phyloP scores from a whole-genome alignment of 2,329 filamentous ascomycete genomes.

The Colletotrichum sp. region DNA sequence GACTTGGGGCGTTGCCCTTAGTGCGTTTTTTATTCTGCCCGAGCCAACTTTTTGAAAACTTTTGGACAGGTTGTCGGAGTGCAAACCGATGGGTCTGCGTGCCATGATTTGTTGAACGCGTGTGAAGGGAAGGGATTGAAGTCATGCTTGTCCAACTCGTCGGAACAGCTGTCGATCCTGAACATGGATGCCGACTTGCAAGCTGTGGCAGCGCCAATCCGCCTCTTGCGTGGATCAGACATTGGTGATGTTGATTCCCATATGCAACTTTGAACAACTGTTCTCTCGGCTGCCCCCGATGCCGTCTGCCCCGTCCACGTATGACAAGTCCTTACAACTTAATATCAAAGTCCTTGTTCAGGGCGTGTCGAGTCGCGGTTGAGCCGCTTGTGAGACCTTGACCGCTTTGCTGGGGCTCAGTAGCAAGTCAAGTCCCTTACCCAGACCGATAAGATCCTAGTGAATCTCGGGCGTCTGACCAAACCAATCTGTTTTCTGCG shows the following conservation, averaged over 20 bases:
- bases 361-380: background rate
- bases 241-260: background rate
- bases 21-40: background rate
- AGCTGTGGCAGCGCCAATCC: background rate
- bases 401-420: background rate
- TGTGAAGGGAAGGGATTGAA: background rate
- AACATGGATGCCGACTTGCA: background rate
- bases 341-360: background rate
- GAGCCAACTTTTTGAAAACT: background rate
- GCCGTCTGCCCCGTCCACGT: background rate
- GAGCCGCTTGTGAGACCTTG: background rate
- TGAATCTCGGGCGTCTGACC: background rate
- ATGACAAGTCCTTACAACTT: background rate
- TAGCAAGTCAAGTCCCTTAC: background rate
- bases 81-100: background rate
- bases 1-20: slow-evolving; percentile 15
- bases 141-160: background rate
- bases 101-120: background rate
- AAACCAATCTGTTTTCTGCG: background rate
- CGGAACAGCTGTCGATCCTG: background rate
- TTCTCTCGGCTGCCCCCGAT: background rate
- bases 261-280: background rate
- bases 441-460: background rate
- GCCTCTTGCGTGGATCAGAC: slow-evolving; percentile 17
- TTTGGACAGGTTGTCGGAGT: slow-evolving; percentile 1